Evolutionary conservation across 2,329 filamentous ascomycete genomes (phyloP).

Genomic region (Pseudogymnoascus sp.): DNA sequence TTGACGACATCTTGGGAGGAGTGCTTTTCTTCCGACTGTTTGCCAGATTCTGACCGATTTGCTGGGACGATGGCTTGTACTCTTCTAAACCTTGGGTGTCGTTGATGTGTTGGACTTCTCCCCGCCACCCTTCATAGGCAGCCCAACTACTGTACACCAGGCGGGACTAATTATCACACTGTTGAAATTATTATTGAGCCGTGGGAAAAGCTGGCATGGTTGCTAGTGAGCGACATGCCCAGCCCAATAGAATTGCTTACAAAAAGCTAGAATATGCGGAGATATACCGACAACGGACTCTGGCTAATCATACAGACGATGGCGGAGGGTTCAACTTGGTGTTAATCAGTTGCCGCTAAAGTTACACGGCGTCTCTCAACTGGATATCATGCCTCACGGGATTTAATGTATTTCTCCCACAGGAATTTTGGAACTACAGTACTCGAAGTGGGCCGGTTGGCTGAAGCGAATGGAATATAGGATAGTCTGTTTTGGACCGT

Average conservation of each 20-base stretch:
- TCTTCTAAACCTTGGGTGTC: neutral
- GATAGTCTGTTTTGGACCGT: neutral
- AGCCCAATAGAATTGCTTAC: conserved; percentile 6
- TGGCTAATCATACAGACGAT: conserved; percentile 5
- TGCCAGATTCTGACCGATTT: neutral
- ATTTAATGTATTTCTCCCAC: neutral
- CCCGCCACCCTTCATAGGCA: neutral
- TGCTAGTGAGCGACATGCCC: neutral
- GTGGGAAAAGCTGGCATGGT: neutral
- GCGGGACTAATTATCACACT: conserved; percentile 4
- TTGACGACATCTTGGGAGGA: neutral
- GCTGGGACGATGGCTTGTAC: conserved; percentile 4
- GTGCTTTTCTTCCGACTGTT: neutral
- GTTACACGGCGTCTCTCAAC: conserved; percentile 2
- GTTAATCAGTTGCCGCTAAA: neutral
- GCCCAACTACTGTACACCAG: conserved; percentile 7
- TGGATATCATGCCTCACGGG: neutral
- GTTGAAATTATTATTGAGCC: conserved; percentile 2
- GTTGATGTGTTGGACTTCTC: conserved; percentile 3
- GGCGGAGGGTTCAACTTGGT: neutral
- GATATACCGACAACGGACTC: conserved; percentile 7
- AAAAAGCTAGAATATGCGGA: neutral
- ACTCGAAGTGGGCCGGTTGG: neutral
- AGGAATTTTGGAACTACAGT: conserved; percentile 7
- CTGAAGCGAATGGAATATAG: conserved; percentile 6